These are phyloP conservation scores for Sporobolomyces pararoseus DNA, from an alignment of 768 basidiomycete species.

Conservation along the genomic window DNA sequence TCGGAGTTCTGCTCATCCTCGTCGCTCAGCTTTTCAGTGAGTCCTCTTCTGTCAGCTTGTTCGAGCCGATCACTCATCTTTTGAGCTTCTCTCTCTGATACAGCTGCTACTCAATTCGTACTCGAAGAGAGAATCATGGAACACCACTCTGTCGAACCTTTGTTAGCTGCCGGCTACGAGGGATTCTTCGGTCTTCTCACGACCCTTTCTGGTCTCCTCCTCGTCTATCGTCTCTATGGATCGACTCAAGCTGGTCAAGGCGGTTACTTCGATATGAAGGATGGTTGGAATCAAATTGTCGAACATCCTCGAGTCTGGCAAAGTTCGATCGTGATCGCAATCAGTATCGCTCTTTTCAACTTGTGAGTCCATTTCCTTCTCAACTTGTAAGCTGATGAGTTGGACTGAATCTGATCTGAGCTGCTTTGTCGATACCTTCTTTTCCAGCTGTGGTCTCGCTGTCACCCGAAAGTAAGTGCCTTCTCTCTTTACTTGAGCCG, in stretches of 20 bases:
- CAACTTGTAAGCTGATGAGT: too few species aligned
- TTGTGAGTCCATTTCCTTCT: slow-evolving; percentile 58
- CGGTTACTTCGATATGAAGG: slow-evolving; percentile 70
- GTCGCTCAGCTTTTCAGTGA: slow-evolving; percentile 92
- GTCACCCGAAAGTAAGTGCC: slow-evolving; percentile 43
- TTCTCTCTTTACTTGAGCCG: too few species aligned
- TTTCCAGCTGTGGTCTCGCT: slow-evolving; percentile 42
- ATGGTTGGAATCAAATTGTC: slow-evolving; percentile 85
- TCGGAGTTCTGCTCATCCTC: slow-evolving; percentile 79
- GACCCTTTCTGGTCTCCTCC: slow-evolving; percentile 71
- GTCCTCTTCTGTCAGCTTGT: too few species aligned
- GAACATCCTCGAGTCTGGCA: slow-evolving; percentile 67
- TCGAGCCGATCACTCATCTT: too few species aligned
- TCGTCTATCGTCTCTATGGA: slow-evolving; percentile 56
- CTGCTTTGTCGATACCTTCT: too few species aligned
- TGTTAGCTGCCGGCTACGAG: slow-evolving; percentile 85
- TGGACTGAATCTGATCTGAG: too few species aligned
- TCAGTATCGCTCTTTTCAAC: slow-evolving; percentile 77
- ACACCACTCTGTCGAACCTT: slow-evolving; percentile 76
- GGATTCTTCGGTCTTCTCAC: slow-evolving; percentile 84
- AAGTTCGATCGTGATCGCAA: slow-evolving; percentile 66
- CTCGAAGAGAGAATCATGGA: slow-evolving; percentile 95
- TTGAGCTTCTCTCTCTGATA: not conserved
- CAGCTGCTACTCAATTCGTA: slow-evolving; percentile 85
- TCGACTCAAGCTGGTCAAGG: slow-evolving; percentile 55